phyloP scores from a whole-genome alignment of 805 yeast species.

The Priceomyces carsonii region DNA sequence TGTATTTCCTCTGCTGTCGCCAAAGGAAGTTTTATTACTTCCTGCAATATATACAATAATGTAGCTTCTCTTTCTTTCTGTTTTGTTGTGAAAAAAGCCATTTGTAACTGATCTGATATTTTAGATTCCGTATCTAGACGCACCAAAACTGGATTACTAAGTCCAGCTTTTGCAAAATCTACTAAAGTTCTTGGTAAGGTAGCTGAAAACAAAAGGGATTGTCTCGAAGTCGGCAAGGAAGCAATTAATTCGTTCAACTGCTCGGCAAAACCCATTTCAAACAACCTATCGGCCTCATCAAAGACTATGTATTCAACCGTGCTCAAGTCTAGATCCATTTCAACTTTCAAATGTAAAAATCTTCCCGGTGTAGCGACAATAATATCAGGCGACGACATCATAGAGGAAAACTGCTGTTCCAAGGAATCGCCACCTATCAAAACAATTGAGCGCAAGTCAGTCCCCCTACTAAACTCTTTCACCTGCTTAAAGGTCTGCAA shows the following conservation, averaged over 20 bases:
- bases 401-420: slow-evolving; percentile 90
- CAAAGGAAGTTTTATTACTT: slow-evolving; percentile 78
- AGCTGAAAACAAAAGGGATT: slow-evolving; percentile 89
- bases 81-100: slow-evolving; percentile 82
- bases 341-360: slow-evolving; percentile 91
- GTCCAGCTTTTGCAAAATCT: slow-evolving; percentile 96
- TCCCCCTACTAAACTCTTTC: slow-evolving; percentile 81
- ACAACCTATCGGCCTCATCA: slow-evolving; percentile 96
- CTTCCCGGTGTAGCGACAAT: slow-evolving; percentile 98
- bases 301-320: slow-evolving; percentile 88
- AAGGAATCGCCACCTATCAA: slow-evolving; percentile 98
- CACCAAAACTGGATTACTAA: slow-evolving; percentile 87
- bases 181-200: slow-evolving; percentile 90
- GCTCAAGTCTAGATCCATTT: slow-evolving; percentile 84
- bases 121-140: slow-evolving; percentile 92
- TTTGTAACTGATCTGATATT: slow-evolving; percentile 85
- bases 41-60: slow-evolving; percentile 72
- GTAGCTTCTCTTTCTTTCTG: slow-evolving; percentile 89
- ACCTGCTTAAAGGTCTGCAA: slow-evolving; percentile 87
- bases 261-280: slow-evolving; percentile 95
- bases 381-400: slow-evolving; percentile 94
- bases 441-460: slow-evolving; percentile 77
- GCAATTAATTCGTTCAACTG: slow-evolving; percentile 88
- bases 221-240: slow-evolving; percentile 78
- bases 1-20: slow-evolving; percentile 70